These are phyloP conservation scores for Candida sanyaensis DNA, from an alignment of 1,139 yeast species.

Conservation along the genomic window DNA sequence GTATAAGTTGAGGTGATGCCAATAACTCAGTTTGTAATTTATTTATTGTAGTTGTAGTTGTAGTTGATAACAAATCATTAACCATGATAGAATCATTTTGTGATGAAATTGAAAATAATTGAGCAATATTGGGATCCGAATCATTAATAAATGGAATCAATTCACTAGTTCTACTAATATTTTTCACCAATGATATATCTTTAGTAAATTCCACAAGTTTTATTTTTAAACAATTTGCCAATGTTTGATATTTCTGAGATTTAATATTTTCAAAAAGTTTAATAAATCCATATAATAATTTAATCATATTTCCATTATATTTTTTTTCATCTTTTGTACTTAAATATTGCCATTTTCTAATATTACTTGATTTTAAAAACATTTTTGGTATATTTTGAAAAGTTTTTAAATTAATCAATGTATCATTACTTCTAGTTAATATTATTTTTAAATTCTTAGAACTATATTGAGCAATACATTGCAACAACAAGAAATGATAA, in stretches of 20 bases:
- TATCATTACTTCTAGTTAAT: conserved; percentile 12
- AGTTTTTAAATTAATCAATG: conserved; percentile 11
- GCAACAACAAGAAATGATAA: conserved; percentile 33
- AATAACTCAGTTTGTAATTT: conserved; percentile 3
- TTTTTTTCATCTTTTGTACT: conserved; percentile 12
- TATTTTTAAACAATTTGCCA: conserved; percentile 12
- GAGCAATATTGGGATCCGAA: conserved; percentile 7
- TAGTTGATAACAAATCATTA: background rate
- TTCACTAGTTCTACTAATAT: conserved; percentile 8
- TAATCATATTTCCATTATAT: conserved; percentile 20
- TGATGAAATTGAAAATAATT: background rate
- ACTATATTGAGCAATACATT: conserved; percentile 29
- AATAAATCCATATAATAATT: conserved; percentile 27
- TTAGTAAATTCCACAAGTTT: conserved; percentile 14
- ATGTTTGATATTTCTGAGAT: conserved; percentile 3
- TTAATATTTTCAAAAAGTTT: conserved; percentile 18
- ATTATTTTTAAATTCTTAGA: conserved; percentile 21
- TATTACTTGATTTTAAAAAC: conserved; percentile 23
- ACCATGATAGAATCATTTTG: background rate
- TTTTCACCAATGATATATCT: conserved; percentile 7
- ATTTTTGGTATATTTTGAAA: conserved; percentile 18
- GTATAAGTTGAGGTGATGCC: conserved; percentile 6
- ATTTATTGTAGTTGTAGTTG: background rate
- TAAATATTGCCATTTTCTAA: conserved; percentile 26
- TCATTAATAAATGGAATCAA: conserved; percentile 13